Evolutionary conservation across 2,329 filamentous ascomycete genomes (phyloP), one percentile per base, ranked within the genome.

Genomic region (Fusarium oxysporum): DNA sequence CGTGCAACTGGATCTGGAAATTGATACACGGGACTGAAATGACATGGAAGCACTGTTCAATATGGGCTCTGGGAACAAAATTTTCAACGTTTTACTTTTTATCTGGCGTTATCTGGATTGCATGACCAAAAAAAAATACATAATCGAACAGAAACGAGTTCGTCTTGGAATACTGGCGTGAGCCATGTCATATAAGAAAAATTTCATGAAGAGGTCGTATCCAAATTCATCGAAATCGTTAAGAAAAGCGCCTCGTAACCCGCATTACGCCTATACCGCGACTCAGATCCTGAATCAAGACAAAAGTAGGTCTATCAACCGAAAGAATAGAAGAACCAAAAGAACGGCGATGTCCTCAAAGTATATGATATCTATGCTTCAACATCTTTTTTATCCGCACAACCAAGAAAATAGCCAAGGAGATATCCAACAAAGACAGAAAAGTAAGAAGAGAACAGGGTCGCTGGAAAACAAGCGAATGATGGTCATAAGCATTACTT

Each of bases 1-100:
- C 14, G 95, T 97, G 79, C 89, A 91, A 82, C 80, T 91, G 53
- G 89, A 91, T 74, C 81, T 91, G 45, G 89, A 90, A 82, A 86
- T 91, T 55, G 89, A 90, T 74, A 90, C 89, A 8, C 87, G 88
- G 3, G 88, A 90, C 75, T 90, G 86, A 73, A 30, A 55, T 30
- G 32, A 17, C n/a, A 25, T 13, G 38, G n/a, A 44, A 30, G n/a
- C 28, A 44, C 33, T 35, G 7, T 40, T 38, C 21, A 19, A n/a
- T 55, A 30, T 38, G 30, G n/a, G 21, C 37, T 41, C 14, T 30
- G 28, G 35, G 12, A 48, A 12, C 23, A 45, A n/a, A 25, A 10
- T 33, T 33, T 23, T 50, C 8, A 40, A 14, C 12, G 5, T 10
- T n/a, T 38, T 45, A 23, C n/a, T 38, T 21, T 30, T 38, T 23